Evolutionary conservation across 495 filamentous ascomycete genomes (phyloP), one percentile per base, ranked within the genome.

Genomic region (Aspergillus ellipticus): DNA sequence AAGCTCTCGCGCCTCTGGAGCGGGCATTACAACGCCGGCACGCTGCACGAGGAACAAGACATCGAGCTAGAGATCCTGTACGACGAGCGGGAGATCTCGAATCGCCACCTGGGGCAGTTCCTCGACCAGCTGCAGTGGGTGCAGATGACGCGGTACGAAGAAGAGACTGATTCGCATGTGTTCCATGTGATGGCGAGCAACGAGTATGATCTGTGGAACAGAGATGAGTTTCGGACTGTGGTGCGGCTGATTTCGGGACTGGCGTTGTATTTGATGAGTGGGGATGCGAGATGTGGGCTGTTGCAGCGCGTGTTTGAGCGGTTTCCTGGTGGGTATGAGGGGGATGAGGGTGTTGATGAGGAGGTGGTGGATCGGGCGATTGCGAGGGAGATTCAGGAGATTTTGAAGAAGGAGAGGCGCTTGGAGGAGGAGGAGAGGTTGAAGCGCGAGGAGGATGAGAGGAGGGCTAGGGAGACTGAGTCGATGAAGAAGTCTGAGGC

Each of bases 161-260:
- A 29, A 21, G 24, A 16, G 22, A 15, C 52, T 0, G 39, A 62
- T 13, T 17, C 42, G 7, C 49, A 57, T 0, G 59, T 56, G 1
- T 70, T 72, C 59, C 63, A 64, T 11, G 51, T 70, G 3, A 50
- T 69, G 0, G 63, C 35, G 6, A 67, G 66, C 10, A 19, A 56
- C 5, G 70, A 73, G 29, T 71, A 64, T 33, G 64, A 73, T 24
- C 53, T 73, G 11, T 73, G 68, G 70, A 17, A 39, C 0, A 45
- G 53, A 22, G 31, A 42, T 4, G 68, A 66, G 35, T 71, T 70
- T 37, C 17, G 4, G 0, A 58, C 17, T 1, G 66, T 60, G 0
- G 31, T 65, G 8, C 53, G 59, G 3, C 33, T 62, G 15, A 43
- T 73, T 4, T 53, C 53, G 3, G 68, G 57, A 0, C 43, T 73